A percentile compares a stretch with the other conserved stretches of the same genome.
Evolutionary conservation across 2,329 filamentous ascomycete genomes (phyloP).

Genomic region (Lachnellula arida): DNA sequence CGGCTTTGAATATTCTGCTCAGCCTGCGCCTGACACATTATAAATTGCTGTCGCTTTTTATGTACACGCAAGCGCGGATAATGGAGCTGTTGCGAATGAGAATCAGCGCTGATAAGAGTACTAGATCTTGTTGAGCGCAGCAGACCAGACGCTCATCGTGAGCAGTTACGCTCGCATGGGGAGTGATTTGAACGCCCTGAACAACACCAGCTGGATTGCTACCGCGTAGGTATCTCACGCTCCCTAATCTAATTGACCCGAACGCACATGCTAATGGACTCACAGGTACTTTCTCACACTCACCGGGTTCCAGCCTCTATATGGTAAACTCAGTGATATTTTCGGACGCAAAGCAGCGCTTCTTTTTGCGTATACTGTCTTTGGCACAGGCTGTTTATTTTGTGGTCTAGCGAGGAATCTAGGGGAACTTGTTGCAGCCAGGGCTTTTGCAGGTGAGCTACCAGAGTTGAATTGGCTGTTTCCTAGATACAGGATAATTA

Average conservation of each 20-base stretch:
- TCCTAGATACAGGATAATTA: not conserved
- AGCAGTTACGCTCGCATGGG: constrained; percentile 76
- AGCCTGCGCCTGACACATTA: no score
- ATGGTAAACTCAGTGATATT: constrained; percentile 66
- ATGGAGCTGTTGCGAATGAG: not conserved
- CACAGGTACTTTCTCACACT: constrained; percentile 65
- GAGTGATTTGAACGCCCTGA: constrained; percentile 68
- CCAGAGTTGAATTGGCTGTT: not conserved
- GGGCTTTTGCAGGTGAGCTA: constrained; percentile 39
- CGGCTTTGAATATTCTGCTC: no score
- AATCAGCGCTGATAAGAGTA: not conserved
- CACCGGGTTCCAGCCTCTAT: constrained; percentile 71
- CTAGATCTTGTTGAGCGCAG: constrained; percentile 66
- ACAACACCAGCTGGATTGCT: constrained; percentile 72
- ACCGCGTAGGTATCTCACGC: constrained; percentile 38
- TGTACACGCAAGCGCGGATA: no score
- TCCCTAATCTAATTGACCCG: not conserved
- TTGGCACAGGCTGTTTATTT: constrained; percentile 58
- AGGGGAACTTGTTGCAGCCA: constrained; percentile 59
- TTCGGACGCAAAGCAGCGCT: constrained; percentile 65
- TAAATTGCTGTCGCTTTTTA: no score
- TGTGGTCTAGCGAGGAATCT: constrained; percentile 62
- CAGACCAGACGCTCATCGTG: constrained; percentile 73
- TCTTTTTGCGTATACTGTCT: constrained; percentile 59
- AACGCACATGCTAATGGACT: not conserved